A percentile compares a stretch with the other conserved stretches of the same genome.
These are phyloP conservation scores for Beauveria sp. DNA, from an alignment of 2,329 filamentous ascomycete species.

Conservation along the genomic window DNA sequence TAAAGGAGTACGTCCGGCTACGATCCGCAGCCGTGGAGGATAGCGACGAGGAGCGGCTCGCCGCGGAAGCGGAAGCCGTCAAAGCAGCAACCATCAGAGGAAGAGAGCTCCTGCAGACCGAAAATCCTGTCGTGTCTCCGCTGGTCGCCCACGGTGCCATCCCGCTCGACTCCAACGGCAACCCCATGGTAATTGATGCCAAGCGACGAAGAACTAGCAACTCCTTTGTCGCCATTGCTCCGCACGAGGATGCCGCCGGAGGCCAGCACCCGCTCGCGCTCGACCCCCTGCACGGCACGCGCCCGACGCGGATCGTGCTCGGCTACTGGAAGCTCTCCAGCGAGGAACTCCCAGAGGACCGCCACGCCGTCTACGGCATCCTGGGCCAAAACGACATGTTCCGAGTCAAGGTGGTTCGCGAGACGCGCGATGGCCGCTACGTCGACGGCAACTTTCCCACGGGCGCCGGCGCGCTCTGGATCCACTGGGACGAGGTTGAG, in stretches of 20 bases:
- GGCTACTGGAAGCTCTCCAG: slow-evolving; percentile 53
- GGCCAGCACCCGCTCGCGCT: slow-evolving; percentile 15
- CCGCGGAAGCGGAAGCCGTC: slow-evolving; percentile 35
- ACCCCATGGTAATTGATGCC: not conserved
- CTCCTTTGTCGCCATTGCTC: not conserved
- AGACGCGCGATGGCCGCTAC: slow-evolving; percentile 52
- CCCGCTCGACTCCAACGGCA: slow-evolving; percentile 31
- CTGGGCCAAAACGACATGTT: slow-evolving; percentile 58
- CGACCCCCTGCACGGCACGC: slow-evolving; percentile 42
- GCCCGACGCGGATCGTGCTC: slow-evolving; percentile 50
- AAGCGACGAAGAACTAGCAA: slow-evolving; percentile 39
- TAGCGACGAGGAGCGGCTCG: slow-evolving; percentile 29
- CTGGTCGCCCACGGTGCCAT: slow-evolving; percentile 44
- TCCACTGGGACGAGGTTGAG: slow-evolving; percentile 53
- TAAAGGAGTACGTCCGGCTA: slow-evolving; percentile 57
- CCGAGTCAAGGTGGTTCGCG: slow-evolving; percentile 51
- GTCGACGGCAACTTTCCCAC: slow-evolving; percentile 52
- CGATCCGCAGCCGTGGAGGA: slow-evolving; percentile 32
- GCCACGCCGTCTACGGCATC: slow-evolving; percentile 57
- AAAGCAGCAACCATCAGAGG: slow-evolving; percentile 39
- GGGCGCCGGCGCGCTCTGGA: slow-evolving; percentile 55
- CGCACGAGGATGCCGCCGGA: not conserved
- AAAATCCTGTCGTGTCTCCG: slow-evolving; percentile 33
- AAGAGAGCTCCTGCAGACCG: slow-evolving; percentile 33
- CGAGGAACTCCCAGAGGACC: slow-evolving; percentile 37